phyloP scores from a whole-genome alignment of 441 rosid species.

The Corymbia citriodora region DNA sequence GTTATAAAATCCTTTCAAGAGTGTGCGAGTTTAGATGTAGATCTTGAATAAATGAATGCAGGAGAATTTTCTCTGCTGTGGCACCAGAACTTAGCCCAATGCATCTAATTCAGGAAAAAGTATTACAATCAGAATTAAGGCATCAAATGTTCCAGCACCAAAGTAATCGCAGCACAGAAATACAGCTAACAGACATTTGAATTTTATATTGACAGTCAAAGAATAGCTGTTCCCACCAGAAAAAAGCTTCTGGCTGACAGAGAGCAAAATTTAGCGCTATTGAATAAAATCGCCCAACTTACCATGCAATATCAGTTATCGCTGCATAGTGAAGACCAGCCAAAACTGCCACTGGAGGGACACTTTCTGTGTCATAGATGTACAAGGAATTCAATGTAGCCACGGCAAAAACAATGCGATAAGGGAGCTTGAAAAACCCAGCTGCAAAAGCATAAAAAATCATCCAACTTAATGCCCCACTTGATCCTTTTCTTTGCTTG shows the following conservation, averaged over 20 bases:
- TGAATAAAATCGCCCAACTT: neutral
- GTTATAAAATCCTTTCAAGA: neutral
- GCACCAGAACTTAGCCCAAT: neutral
- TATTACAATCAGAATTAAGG: neutral
- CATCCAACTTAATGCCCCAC: neutral
- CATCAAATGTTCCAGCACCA: neutral
- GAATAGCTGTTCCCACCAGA: neutral
- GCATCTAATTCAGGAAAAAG: neutral
- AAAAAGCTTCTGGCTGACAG: neutral
- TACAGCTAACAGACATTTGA: neutral
- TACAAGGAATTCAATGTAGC: constrained; percentile 89
- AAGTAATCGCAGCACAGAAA: neutral
- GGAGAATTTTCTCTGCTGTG: neutral
- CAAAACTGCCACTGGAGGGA: constrained; percentile 62
- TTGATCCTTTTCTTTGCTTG: neutral
- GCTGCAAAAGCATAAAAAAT: constrained; percentile 37
- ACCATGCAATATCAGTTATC: constrained; percentile 90
- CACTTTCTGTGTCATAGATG: constrained; percentile 81
- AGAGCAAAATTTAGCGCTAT: neutral
- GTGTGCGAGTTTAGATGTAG: neutral
- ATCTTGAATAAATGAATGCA: neutral
- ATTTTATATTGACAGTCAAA: neutral
- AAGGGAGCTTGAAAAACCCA: constrained; percentile 84
- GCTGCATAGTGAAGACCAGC: constrained; percentile 97
- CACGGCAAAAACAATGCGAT: constrained; percentile 82